phyloP scores from a whole-genome alignment of 768 basidiomycete species.

The Tulasnella calospora region DNA sequence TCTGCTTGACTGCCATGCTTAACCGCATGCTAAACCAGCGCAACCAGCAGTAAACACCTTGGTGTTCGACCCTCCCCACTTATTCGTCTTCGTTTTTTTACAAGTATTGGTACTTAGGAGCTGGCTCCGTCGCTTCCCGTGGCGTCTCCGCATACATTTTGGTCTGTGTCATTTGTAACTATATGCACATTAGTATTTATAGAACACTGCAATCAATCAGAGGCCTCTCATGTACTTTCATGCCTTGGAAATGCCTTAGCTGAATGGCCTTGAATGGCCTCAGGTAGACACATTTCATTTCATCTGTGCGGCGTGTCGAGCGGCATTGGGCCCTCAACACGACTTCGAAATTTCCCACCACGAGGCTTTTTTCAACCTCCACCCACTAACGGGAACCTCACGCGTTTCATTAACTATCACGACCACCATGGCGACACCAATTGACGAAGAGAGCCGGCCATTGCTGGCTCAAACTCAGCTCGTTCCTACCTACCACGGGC shows the following conservation, averaged over 20 bases:
- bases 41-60: neutral
- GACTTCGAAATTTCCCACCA: constrained; percentile 9
- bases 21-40: constrained; percentile 46
- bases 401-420: neutral
- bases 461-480: neutral
- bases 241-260: neutral
- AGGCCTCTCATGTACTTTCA: constrained; percentile 5
- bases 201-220: constrained; percentile 9
- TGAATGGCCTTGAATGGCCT: constrained; percentile 3
- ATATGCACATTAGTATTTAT: constrained; percentile 11
- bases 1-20: constrained; percentile 78
- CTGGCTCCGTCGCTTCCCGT: neutral
- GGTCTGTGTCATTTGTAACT: constrained; percentile 4
- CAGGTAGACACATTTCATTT: neutral
- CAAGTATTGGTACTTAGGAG: constrained; percentile 1
- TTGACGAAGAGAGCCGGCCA: neutral
- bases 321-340: neutral
- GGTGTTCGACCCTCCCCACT: neutral
- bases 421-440: neutral
- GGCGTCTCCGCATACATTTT: constrained; percentile 5
- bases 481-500: neutral
- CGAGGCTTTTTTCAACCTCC: neutral
- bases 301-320: neutral
- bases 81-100: neutral
- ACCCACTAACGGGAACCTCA: neutral